These are phyloP conservation scores for Batrachochytrium dendrobatidis DNA, from an alignment of 371 early-diverging fungal genomes.

Conservation along the genomic window DNA sequence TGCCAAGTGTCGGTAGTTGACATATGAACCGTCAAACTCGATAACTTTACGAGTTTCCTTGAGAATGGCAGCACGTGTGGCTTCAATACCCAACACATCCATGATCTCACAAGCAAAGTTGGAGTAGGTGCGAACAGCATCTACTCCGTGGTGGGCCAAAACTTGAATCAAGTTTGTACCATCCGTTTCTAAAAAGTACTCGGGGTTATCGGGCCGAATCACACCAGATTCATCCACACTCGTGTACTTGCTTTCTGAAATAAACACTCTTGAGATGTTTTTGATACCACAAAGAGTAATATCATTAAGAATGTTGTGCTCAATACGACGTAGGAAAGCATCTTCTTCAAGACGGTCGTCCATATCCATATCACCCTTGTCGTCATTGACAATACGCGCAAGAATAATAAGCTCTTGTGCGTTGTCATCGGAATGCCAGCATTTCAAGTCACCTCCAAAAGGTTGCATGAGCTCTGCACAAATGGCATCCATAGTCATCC, in stretches of 20 bases:
- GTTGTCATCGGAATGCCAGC: conserved; percentile 90
- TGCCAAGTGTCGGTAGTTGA: conserved; percentile 97
- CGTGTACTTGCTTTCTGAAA: conserved; percentile 65
- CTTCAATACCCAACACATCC: conserved; percentile 97
- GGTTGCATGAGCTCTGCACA: conserved; percentile 54
- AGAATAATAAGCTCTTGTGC: conserved; percentile 83
- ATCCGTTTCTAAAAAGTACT: conserved; percentile 95
- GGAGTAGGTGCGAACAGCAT: conserved; percentile 73
- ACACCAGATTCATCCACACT: conserved; percentile 53
- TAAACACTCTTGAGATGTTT: conserved; percentile 86
- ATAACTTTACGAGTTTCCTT: conserved; percentile 95
- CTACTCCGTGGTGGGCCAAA: conserved; percentile 78
- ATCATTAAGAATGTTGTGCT: conserved; percentile 74
- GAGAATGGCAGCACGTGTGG: conserved; percentile 85
- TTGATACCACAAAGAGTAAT: conserved; percentile 89
- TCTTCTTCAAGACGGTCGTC: conserved; percentile 66
- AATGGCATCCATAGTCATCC: conserved; percentile 78
- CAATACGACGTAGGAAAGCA: conserved; percentile 77
- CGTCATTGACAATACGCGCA: conserved; percentile 60
- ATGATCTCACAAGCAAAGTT: conserved; percentile 93
- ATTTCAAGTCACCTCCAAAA: conserved; percentile 70
- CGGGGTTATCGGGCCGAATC: conserved; percentile 51
- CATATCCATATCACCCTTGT: conserved; percentile 57
- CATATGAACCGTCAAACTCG: conserved; percentile 97
- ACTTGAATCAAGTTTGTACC: conserved; percentile 92